Evolutionary conservation across 225 moss, liverwort and hornwort species (phyloP), one percentile per base, ranked within the genome.

Genomic region (Sphagnum tenellum): DNA sequence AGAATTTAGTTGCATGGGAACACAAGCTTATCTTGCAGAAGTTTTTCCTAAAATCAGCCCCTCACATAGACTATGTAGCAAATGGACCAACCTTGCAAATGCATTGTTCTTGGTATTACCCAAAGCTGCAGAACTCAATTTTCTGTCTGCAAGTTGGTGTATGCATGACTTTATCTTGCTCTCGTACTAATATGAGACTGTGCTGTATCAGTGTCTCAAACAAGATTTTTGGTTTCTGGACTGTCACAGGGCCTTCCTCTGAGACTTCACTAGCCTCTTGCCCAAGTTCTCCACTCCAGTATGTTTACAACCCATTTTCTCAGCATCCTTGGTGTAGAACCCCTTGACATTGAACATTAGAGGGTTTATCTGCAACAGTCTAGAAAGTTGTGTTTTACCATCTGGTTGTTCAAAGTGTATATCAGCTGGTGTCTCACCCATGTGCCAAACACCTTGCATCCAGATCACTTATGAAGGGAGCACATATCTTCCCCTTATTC

Each of bases 391-490:
- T 92, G 70, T 98, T 98, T 72, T 1, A 98, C 96, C 96, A 98
- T 98, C 87, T 98, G 90, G 69, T 98, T 98, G 68, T 98, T 98
- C 44, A 98, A 90, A 0, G 92, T 98, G 75, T 98, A 98, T 45
- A 93, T 29, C 29, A 29, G 29, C 90, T 2, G 98, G 93, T n/a
- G 90, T 98, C 2, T 89, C 89, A 44, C 93, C 98, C 98, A 93
- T 98, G 29, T 93, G 80, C 4, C 98, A 93, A 0, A 93, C 98
- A 66, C 98, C 93, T 1, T 29, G 98, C 98, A 8, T 98, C 98
- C 1, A 98, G 90, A 82, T 98, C 93, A 74, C 93, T 98, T 79
- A 98, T 98, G 72, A 98, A 98, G 61, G 93, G 76, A 1, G 72
- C 79, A 67, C 98, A 93, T 90, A 98, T 98, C 83, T 93, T 98